Evolutionary conservation across 1,139 yeast species (phyloP).

Genomic region (Nadsonia starkeyi-henricii): DNA sequence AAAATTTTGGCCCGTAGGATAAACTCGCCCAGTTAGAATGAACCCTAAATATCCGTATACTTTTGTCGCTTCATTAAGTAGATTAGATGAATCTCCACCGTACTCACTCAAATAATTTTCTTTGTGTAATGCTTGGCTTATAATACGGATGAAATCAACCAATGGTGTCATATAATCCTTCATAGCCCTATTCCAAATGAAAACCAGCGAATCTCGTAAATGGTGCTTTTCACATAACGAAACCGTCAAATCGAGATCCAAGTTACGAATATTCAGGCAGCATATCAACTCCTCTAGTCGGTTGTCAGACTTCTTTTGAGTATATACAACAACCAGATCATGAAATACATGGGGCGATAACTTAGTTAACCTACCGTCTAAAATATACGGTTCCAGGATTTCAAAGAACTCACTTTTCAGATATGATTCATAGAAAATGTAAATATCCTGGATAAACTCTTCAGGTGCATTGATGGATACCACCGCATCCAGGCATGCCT

Average conservation of each 20-base stretch:
- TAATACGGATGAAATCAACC: conserved; percentile 36
- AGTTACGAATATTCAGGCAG: conserved; percentile 43
- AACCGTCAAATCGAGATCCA: conserved; percentile 63
- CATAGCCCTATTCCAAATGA: conserved; percentile 53
- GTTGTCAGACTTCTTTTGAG: conserved; percentile 29
- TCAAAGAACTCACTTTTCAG: conserved; percentile 32
- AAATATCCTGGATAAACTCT: conserved; percentile 38
- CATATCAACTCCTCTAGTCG: conserved; percentile 53
- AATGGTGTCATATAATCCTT: conserved; percentile 59
- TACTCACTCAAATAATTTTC: conserved; percentile 6
- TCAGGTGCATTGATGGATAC: conserved; percentile 26
- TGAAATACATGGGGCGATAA: conserved; percentile 54
- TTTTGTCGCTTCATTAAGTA: conserved; percentile 19
- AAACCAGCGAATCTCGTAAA: conserved; percentile 46
- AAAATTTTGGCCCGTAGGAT: conserved; percentile 50
- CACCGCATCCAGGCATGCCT: conserved; percentile 29
- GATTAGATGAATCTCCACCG: conserved; percentile 9
- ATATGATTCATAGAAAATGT: conserved; percentile 31
- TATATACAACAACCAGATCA: conserved; percentile 40
- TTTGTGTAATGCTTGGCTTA: conserved; percentile 16
- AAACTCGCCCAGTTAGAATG: conserved; percentile 61
- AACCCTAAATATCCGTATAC: conserved; percentile 53
- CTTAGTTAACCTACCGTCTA: conserved; percentile 30
- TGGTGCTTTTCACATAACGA: conserved; percentile 40
- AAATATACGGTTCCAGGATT: conserved; percentile 37